Base-by-base conservation (phyloP, 2,329 filamentous ascomycete species). In the Neofusicoccum laricinum region DNA sequence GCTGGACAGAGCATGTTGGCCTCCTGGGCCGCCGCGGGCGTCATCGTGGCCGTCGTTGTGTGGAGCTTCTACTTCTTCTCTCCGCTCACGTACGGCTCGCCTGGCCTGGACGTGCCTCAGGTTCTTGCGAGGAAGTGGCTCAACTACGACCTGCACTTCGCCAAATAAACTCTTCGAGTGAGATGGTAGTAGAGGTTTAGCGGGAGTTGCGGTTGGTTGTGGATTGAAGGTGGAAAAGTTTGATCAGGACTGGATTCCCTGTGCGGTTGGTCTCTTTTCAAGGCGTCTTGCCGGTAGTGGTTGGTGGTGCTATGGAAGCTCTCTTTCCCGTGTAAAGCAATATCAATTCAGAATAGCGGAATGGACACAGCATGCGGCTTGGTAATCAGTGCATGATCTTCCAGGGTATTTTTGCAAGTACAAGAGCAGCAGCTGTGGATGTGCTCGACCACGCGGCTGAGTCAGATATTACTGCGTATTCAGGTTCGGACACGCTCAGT, bases 121-220 rank as follows among this genome's bases (percentile, higher is more conserved):
- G 90, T 99, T 34, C 80, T 90, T 67, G 85, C 89, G 67, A 88
- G 95, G 77, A 97, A 97, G 84, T 98, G 94, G 94, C 84, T 99
- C 69, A 91, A 91, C 68, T 99, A 98, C 76, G 95, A 99, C 77
- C 84, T 99, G 75, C 95, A 99, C 81, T 99, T 99, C 82, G 95
- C 95, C 66, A 99, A 99, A 86, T 99, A 90, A 81, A 67, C 7
- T 4, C 12, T 6, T 25, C n/a, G 14, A 25, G 17, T 21, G 15
- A 25, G 34, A 17, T 34, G 4, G 21, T 30, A 19, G 49, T 21
- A 15, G 34, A 46, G 15, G 4, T 36, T 48, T 10, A 46, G 49
- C 40, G 15, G 48, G 61, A 53, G n/a, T 55, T 53, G 48, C 4
- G 40, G n/a, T 30, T 32, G 12, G 19, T n/a, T n/a, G 21, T 58